Conservation (phyloP, 139 green algal species). For the Pycnococcus provasolii region DNA sequence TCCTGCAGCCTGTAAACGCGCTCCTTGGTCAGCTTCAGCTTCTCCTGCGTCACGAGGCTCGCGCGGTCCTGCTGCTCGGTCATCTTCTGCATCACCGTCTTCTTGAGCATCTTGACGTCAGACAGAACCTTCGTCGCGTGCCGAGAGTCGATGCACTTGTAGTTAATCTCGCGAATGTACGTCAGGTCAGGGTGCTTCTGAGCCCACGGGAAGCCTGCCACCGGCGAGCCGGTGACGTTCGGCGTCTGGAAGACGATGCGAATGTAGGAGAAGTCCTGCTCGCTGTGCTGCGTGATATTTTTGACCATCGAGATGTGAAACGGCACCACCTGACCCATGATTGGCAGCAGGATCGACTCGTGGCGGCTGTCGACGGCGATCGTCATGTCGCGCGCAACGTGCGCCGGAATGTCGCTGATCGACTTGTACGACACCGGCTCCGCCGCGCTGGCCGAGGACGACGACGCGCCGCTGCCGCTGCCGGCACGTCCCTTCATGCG, state of each 20-base stretch:
- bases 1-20: constrained; percentile 72
- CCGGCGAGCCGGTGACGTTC: constrained; percentile 24
- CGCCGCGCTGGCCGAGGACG: not conserved
- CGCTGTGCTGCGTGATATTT: constrained; percentile 56
- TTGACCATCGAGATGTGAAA: constrained; percentile 94
- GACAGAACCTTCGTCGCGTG: constrained; percentile 62
- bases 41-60: constrained; percentile 89
- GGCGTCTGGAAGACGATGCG: constrained; percentile 84
- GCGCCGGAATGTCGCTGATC: constrained; percentile 55
- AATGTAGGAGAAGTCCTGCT: constrained; percentile 53
- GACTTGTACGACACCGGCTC: constrained; percentile 66
- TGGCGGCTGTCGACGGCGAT: constrained; percentile 62
- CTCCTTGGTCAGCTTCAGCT: constrained; percentile 58
- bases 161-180: constrained; percentile 91
- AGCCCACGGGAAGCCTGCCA: too few species aligned
- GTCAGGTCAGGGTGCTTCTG: constrained; percentile 48
- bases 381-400: constrained; percentile 38
- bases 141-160: constrained; percentile 56
- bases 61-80: constrained; percentile 84
- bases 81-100: constrained; percentile 59
- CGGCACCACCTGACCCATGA: constrained; percentile 90
- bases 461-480: not conserved
- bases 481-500: too few species aligned
- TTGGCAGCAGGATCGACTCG: constrained; percentile 85
- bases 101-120: constrained; percentile 83